These are phyloP conservation scores for Penstemon eatonii DNA, from an alignment of 257 asterid species.

Conservation along the genomic window DNA sequence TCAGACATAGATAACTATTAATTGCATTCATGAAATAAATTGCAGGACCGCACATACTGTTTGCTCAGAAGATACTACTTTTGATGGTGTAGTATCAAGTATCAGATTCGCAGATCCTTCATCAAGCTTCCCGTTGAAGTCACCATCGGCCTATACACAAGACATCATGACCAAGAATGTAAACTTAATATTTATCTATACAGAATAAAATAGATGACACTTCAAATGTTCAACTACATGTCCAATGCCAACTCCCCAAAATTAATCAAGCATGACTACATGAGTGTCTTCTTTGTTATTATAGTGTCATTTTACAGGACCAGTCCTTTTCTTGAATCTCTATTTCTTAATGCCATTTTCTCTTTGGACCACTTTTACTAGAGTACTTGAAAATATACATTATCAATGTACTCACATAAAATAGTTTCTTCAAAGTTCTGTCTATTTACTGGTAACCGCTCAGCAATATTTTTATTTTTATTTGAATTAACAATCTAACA, in stretches of 20 bases:
- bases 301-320: conserved; percentile 4
- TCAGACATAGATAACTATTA: neutral
- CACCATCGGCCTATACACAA: conserved; percentile 70
- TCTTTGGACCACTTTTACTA: conserved; percentile 14
- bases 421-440: conserved; percentile 5
- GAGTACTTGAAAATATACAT: conserved; percentile 16
- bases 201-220: neutral
- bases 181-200: conserved; percentile 12
- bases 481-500: too few relatives aligned
- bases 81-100: conserved; percentile 88
- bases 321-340: conserved; percentile 1
- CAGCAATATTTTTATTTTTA: too few relatives aligned
- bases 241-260: conserved; percentile 2
- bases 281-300: conserved; percentile 9
- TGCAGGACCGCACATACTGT: conserved; percentile 58
- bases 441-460: neutral
- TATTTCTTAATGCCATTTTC: conserved; percentile 12
- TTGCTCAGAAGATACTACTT: conserved; percentile 87
- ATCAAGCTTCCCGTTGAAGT: conserved; percentile 83
- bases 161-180: conserved; percentile 15
- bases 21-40: conserved; percentile 8
- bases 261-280: conserved; percentile 20
- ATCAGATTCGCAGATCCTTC: conserved; percentile 84
- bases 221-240: conserved; percentile 20
- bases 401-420: conserved; percentile 16